These are phyloP conservation scores for Mucor mucedo DNA, from an alignment of 371 early-diverging fungal genomes.

Conservation along the genomic window DNA sequence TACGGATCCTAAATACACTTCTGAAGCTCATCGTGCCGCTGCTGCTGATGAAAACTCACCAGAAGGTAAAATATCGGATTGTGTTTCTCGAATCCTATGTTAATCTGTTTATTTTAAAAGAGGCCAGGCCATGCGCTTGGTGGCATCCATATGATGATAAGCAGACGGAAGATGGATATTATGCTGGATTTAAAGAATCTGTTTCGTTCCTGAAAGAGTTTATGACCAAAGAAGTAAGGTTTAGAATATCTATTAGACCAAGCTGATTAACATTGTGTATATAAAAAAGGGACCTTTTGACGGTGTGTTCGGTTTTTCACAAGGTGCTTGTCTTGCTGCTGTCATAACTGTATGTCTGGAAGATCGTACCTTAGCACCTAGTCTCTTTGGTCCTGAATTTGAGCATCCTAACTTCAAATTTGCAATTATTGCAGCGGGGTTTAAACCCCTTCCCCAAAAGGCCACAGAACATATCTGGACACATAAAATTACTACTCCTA, in stretches of 20 bases:
- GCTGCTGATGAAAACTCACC: slow-evolving; percentile 53
- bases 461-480: slow-evolving; percentile 48
- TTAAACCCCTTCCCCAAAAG: slow-evolving; percentile 45
- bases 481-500: slow-evolving; percentile 54
- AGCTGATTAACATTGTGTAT: too few species aligned
- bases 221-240: slow-evolving; percentile 47
- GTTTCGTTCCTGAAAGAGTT: slow-evolving; percentile 52
- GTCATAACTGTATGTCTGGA: slow-evolving; percentile 57
- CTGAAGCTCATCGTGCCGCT: slow-evolving; percentile 56
- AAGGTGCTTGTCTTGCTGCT: slow-evolving; percentile 73
- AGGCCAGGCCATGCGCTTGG: slow-evolving; percentile 65
- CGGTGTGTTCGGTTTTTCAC: slow-evolving; percentile 79
- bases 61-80: slow-evolving; percentile 43
- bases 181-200: slow-evolving; percentile 65
- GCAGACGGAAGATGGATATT: slow-evolving; percentile 42
- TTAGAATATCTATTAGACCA: too few species aligned
- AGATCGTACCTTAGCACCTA: slow-evolving; percentile 32
- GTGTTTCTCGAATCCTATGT: background rate
- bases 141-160: slow-evolving; percentile 49
- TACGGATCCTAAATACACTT: slow-evolving; percentile 56
- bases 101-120: slow-evolving; percentile 23
- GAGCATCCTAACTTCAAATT: slow-evolving; percentile 61
- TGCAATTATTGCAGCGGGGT: slow-evolving; percentile 67
- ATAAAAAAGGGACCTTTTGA: slow-evolving; percentile 63
- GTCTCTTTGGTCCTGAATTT: slow-evolving; percentile 36